Evolutionary conservation across 768 basidiomycete species (phyloP).

Genomic region (Suillus lakei): DNA sequence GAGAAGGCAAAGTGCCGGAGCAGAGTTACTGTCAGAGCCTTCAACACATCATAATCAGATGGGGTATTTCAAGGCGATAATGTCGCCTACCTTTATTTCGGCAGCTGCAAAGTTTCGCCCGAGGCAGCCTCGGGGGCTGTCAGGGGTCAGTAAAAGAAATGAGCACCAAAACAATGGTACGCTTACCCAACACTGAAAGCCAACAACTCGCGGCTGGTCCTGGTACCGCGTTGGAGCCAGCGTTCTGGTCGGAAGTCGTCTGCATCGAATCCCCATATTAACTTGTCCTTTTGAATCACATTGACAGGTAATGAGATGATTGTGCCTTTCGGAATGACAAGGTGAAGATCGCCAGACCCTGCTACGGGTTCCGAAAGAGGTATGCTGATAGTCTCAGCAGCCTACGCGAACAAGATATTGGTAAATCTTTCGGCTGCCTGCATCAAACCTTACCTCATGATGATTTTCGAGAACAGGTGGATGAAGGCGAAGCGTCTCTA

Average conservation of each 20-base stretch:
- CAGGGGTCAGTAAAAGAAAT: constrained; percentile 18
- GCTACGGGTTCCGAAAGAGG: constrained; percentile 59
- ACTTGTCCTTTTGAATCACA: constrained; percentile 57
- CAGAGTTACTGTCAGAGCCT: constrained; percentile 53
- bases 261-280: constrained; percentile 65
- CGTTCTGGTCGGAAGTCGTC: constrained; percentile 62
- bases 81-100: constrained; percentile 61
- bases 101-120: constrained; percentile 61
- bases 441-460: constrained; percentile 51
- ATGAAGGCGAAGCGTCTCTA: constrained; percentile 65
- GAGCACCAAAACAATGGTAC: not conserved
- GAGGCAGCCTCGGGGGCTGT: constrained; percentile 63
- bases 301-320: constrained; percentile 58
- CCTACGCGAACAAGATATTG: constrained; percentile 36
- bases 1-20: constrained; percentile 59
- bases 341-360: constrained; percentile 45
- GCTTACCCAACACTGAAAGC: constrained; percentile 64
- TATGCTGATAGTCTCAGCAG: constrained; percentile 53
- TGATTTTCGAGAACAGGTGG: constrained; percentile 69
- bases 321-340: constrained; percentile 62
- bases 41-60: not conserved
- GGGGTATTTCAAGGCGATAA: not conserved
- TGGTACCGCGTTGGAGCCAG: constrained; percentile 54
- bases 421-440: not conserved
- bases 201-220: constrained; percentile 49